Conservation (phyloP, 2,329 filamentous ascomycete genomes). For the Penicillium sp. region DNA sequence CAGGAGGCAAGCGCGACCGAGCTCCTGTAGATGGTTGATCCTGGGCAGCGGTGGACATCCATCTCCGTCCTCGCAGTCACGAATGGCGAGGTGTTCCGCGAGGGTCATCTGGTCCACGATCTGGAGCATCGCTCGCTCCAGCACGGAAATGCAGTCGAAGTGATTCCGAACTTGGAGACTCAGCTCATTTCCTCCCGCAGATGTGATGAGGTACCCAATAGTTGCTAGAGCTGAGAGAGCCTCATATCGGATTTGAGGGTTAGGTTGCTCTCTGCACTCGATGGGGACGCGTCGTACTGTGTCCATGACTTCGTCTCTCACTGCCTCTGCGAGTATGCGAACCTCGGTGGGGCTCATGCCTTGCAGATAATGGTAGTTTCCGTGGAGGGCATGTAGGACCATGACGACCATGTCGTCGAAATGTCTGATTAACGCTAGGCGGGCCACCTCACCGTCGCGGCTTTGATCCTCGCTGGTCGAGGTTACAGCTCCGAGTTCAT, state of each 20-base stretch:
- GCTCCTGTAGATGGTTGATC: background rate
- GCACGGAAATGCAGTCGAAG: background rate
- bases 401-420: background rate
- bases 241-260: background rate
- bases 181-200: background rate
- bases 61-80: background rate
- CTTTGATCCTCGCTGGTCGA: too few species aligned
- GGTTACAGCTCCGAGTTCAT: too few species aligned
- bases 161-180: background rate
- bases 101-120: background rate
- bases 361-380: too few species aligned
- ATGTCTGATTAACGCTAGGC: too few species aligned
- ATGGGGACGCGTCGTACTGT: background rate
- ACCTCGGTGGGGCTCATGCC: background rate
- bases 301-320: background rate
- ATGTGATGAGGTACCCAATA: background rate
- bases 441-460: too few species aligned
- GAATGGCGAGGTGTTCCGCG: background rate
- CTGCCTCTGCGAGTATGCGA: background rate
- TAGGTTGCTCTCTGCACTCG: background rate
- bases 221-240: background rate
- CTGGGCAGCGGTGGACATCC: background rate
- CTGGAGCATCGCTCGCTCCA: constrained; percentile 12
- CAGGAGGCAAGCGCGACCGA: background rate
- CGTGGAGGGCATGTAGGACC: background rate